phyloP scores from a whole-genome alignment of 805 yeast species.

The Wickerhamomyces xylosicus region DNA sequence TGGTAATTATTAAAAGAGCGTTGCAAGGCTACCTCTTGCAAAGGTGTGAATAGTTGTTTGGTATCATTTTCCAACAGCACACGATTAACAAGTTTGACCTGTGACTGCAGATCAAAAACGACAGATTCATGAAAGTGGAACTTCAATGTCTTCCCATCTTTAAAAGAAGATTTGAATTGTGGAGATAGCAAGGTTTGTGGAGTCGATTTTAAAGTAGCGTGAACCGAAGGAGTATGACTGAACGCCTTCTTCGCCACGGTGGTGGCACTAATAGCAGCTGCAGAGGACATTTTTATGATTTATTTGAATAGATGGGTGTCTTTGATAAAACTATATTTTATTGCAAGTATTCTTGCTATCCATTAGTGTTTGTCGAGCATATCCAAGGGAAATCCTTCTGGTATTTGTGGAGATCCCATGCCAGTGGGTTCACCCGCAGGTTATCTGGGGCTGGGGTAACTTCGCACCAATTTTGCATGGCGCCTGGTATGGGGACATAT shows the following conservation, averaged over 20 bases:
- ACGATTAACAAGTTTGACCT: conserved; percentile 10
- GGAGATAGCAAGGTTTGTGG: not conserved
- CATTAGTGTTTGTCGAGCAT: too few relatives aligned
- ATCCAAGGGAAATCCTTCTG: too few relatives aligned
- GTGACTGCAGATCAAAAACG: conserved; percentile 10
- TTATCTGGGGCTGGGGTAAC: too few relatives aligned
- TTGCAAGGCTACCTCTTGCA: conserved; percentile 7
- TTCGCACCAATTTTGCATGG: too few relatives aligned
- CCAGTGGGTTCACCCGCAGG: too few relatives aligned
- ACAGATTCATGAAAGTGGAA: conserved; percentile 16
- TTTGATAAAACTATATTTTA: too few relatives aligned
- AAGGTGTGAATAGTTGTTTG: conserved; percentile 5
- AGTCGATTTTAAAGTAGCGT: not conserved
- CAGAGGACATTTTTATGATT: not conserved
- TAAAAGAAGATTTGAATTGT: conserved; percentile 1
- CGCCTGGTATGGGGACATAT: too few relatives aligned
- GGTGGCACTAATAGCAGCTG: not conserved
- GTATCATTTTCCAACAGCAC: conserved; percentile 8
- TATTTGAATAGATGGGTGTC: too few relatives aligned
- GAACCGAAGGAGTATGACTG: not conserved
- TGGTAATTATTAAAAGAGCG: conserved; percentile 7
- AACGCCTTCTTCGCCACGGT: not conserved
- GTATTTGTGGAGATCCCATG: too few relatives aligned
- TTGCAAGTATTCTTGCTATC: too few relatives aligned
- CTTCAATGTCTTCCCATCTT: conserved; percentile 4